phyloP scores from a whole-genome alignment of 805 yeast genomes.

The Yamadazyma sp. region DNA sequence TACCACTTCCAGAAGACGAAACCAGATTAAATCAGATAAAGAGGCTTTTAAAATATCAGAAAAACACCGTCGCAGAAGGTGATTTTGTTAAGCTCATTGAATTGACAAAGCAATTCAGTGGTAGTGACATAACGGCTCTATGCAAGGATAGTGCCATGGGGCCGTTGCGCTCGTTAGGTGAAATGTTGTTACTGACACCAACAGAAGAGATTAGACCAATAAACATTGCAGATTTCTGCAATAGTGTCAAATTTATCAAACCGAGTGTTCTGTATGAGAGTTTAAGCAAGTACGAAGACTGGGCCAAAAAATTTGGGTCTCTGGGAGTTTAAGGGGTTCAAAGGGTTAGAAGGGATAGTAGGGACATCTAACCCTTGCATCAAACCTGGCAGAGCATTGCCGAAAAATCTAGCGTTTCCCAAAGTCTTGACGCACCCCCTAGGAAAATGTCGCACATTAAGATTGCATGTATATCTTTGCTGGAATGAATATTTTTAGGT shows the following conservation, averaged over 20 bases:
- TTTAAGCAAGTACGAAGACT: conserved; percentile 73
- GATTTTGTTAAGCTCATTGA: conserved; percentile 62
- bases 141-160: conserved; percentile 99
- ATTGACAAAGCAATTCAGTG: conserved; percentile 80
- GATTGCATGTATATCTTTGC: too few relatives aligned
- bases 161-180: conserved; percentile 87
- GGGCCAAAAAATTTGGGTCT: conserved; percentile 87
- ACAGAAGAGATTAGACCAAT: conserved; percentile 80
- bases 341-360: too few relatives aligned
- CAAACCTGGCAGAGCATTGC: too few relatives aligned
- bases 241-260: conserved; percentile 73
- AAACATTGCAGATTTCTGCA: conserved; percentile 66
- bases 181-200: conserved; percentile 64
- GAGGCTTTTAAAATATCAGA: conserved; percentile 68
- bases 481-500: too few relatives aligned
- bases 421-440: too few relatives aligned
- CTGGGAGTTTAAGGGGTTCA: conserved; percentile 66
- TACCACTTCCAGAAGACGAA: conserved; percentile 88
- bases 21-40: conserved; percentile 72
- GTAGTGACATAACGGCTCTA: conserved; percentile 87
- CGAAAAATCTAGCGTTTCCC: too few relatives aligned
- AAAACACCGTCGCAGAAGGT: conserved; percentile 60
- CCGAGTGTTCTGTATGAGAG: conserved; percentile 90
- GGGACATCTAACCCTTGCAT: too few relatives aligned
- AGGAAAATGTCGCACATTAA: too few relatives aligned